Conservation (phyloP, 2,329 filamentous ascomycete species). For the Trichoderma gracile region DNA sequence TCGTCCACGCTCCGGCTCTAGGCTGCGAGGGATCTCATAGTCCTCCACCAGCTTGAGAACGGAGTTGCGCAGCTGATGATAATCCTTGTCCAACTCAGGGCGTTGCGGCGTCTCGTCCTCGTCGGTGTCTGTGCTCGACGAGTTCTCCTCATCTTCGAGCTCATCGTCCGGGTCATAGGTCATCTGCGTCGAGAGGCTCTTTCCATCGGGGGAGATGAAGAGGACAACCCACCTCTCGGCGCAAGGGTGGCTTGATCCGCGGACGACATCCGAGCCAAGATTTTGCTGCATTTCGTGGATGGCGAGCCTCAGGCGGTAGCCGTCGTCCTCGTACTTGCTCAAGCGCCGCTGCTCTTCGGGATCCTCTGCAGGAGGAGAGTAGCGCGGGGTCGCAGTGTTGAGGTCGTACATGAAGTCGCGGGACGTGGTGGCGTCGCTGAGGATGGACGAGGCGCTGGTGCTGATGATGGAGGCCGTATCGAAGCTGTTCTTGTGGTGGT, state of each 20-base stretch:
- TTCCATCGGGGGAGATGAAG: constrained; percentile 74
- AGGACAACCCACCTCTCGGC: constrained; percentile 81
- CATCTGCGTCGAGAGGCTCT: constrained; percentile 69
- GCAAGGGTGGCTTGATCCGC: constrained; percentile 73
- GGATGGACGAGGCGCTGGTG: constrained; percentile 69
- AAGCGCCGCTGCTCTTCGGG: constrained; percentile 45
- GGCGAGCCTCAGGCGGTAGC: constrained; percentile 64
- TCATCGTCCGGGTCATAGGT: constrained; percentile 69
- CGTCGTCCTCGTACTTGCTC: constrained; percentile 63
- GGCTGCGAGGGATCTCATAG: constrained; percentile 72
- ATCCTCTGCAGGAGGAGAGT: constrained; percentile 55
- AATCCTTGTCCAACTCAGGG: constrained; percentile 72
- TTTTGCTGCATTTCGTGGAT: constrained; percentile 70
- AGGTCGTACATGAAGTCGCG: constrained; percentile 63
- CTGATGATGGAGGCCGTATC: constrained; percentile 72
- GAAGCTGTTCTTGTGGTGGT: constrained; percentile 55
- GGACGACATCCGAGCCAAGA: constrained; percentile 63
- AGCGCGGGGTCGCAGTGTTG: constrained; percentile 51
- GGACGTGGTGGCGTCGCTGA: constrained; percentile 69
- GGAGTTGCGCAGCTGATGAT: constrained; percentile 77
- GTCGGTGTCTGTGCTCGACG: constrained; percentile 60
- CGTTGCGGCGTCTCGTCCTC: constrained; percentile 62
- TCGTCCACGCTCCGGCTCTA: constrained; percentile 59
- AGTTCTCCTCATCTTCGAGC: constrained; percentile 64
- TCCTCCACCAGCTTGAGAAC: constrained; percentile 80